Evolutionary conservation across 2,329 filamentous ascomycete species (phyloP).

Genomic region (Thelonectria discophora): DNA sequence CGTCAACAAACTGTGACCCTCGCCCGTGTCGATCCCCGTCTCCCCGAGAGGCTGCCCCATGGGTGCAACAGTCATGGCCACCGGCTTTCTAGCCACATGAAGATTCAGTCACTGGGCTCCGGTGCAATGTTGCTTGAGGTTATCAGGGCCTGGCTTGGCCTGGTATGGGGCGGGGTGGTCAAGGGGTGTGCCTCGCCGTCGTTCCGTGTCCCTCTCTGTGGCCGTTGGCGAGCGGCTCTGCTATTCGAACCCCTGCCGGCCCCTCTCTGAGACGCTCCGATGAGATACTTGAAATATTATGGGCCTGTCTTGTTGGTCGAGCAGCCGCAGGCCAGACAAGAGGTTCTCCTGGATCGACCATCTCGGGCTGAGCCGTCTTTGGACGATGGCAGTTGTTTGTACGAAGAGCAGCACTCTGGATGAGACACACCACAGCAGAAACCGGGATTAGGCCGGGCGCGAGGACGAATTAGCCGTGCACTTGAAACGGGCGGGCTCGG

Average conservation of each 20-base stretch:
- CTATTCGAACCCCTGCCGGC: conserved; percentile 14
- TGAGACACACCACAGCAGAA: not conserved
- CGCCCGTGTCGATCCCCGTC: not conserved
- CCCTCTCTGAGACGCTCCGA: conserved; percentile 4
- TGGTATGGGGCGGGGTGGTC: conserved; percentile 3
- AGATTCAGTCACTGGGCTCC: conserved; percentile 38
- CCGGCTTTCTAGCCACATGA: conserved; percentile 37
- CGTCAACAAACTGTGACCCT: not conserved
- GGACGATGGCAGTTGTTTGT: not conserved
- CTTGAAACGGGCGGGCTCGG: conserved; percentile 19
- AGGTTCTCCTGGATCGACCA: not conserved
- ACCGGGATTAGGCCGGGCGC: not conserved
- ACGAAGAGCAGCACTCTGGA: not conserved
- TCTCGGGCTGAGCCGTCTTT: not conserved
- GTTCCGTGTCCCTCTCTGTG: not conserved
- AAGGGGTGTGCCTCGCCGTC: not conserved
- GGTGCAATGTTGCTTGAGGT: conserved; percentile 13
- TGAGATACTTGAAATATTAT: conserved; percentile 14
- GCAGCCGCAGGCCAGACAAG: conserved; percentile 4
- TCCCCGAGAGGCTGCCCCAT: conserved; percentile 5
- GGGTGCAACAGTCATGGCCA: not conserved
- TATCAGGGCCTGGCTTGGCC: conserved; percentile 2
- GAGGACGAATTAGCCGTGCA: not conserved
- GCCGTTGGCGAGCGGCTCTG: conserved; percentile 19
- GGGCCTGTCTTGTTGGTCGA: conserved; percentile 5